Conservation (phyloP, 352 stramenopile genomes). For the Blastocystis sp. region DNA sequence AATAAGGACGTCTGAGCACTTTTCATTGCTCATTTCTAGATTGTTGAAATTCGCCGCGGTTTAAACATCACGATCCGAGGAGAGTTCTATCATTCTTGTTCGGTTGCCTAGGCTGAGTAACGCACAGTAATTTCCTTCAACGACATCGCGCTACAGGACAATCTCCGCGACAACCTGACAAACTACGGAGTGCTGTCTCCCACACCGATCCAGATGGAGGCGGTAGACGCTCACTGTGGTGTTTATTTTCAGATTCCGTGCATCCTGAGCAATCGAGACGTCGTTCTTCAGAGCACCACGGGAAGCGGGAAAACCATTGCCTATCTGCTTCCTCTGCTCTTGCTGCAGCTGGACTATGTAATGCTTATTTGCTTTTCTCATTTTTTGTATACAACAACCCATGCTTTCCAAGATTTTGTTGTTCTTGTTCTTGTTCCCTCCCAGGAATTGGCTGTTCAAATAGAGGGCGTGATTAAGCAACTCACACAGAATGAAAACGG, state of each 20-base stretch:
- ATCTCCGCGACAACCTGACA: not conserved
- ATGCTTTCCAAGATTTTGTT: conserved; percentile 1
- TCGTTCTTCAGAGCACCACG: conserved; percentile 21
- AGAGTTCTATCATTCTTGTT: conserved; percentile 50
- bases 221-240: not conserved
- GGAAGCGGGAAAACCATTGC: conserved; percentile 46
- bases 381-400: not conserved
- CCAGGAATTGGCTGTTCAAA: conserved; percentile 42
- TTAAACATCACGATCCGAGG: conserved; percentile 27
- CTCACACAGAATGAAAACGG: not conserved
- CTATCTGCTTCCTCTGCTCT: not conserved
- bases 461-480: not conserved
- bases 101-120: not conserved
- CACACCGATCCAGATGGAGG: conserved; percentile 52
- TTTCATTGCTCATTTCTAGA: not conserved
- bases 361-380: not conserved
- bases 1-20: not conserved
- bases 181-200: not conserved
- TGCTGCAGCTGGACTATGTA: conserved; percentile 37
- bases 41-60: conserved; percentile 17
- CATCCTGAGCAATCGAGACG: conserved; percentile 48
- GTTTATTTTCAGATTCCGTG: conserved; percentile 1
- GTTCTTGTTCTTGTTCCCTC: conserved; percentile 1
- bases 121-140: conserved; percentile 26
- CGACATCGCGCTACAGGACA: not conserved